Percentiles rank a stretch among this genome's conserved stretches.
phyloP scores from a whole-genome alignment of 805 yeast genomes.

The Candida schatavii region DNA sequence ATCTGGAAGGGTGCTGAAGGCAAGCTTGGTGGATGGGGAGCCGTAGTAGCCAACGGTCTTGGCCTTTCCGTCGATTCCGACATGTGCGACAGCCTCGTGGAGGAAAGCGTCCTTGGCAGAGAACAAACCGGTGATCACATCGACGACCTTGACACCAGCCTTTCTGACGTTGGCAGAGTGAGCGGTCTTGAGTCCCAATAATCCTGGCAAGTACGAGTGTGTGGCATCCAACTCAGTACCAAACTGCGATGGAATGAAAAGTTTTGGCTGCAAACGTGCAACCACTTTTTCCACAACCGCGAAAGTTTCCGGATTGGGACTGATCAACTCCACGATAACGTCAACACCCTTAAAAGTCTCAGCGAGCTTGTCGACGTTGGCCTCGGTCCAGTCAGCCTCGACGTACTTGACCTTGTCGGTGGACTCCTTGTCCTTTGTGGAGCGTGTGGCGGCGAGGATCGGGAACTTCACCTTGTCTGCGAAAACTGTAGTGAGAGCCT shows the following conservation, averaged over 20 bases:
- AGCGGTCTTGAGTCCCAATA: constrained; percentile 27
- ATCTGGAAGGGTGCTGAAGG: constrained; percentile 38
- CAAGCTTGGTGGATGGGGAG: constrained; percentile 31
- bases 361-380: constrained; percentile 22
- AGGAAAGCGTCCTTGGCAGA: constrained; percentile 31
- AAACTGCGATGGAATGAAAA: constrained; percentile 60
- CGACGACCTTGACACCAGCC: constrained; percentile 47
- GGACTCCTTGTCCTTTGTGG: constrained; percentile 27
- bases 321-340: constrained; percentile 47
- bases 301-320: constrained; percentile 27
- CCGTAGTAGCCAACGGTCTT: constrained; percentile 39
- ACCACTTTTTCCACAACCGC: constrained; percentile 38
- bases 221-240: constrained; percentile 44
- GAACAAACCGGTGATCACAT: constrained; percentile 39
- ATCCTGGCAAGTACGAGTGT: constrained; percentile 28
- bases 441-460: constrained; percentile 49
- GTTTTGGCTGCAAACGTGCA: constrained; percentile 41
- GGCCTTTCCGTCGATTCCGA: constrained; percentile 35
- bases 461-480: constrained; percentile 44
- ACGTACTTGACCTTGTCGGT: constrained; percentile 40
- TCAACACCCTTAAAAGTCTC: constrained; percentile 47
- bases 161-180: constrained; percentile 40
- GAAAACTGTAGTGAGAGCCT: constrained; percentile 45
- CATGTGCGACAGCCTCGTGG: constrained; percentile 30
- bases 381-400: constrained; percentile 26